These are phyloP conservation scores for Ascochyta rabiei DNA, from an alignment of 2,329 filamentous ascomycete genomes.

Conservation along the genomic window DNA sequence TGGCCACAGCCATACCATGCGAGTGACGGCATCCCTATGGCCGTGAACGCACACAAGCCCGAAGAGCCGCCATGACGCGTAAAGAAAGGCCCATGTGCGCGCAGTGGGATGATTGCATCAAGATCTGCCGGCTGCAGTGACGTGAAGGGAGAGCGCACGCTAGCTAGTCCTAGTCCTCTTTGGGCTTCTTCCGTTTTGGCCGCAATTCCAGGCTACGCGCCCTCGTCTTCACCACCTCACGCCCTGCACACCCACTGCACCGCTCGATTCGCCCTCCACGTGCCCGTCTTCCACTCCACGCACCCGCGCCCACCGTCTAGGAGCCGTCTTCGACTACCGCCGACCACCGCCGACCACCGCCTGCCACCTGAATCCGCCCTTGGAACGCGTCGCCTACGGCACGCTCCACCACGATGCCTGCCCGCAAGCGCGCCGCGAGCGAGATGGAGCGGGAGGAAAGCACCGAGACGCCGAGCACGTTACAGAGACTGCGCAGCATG, in stretches of 20 bases:
- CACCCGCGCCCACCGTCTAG: background rate
- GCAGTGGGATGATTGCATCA: background rate
- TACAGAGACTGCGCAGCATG: conserved; percentile 79
- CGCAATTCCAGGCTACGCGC: conserved; percentile 16
- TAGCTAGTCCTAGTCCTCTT: conserved; percentile 1
- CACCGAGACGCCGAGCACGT: conserved; percentile 49
- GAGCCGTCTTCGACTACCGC: background rate
- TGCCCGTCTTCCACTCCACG: background rate
- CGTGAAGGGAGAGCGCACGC: conserved; percentile 4
- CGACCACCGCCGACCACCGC: background rate
- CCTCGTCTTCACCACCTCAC: conserved; percentile 13
- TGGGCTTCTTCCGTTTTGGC: conserved; percentile 8
- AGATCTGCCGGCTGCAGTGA: conserved; percentile 9
- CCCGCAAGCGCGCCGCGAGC: conserved; percentile 52
- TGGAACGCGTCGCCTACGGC: conserved; percentile 44
- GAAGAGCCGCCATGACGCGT: conserved; percentile 5
- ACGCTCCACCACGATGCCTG: conserved; percentile 42
- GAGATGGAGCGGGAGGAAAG: conserved; percentile 60
- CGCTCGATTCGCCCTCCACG: background rate
- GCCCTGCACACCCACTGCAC: conserved; percentile 9
- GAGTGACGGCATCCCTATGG: background rate
- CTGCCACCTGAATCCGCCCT: conserved; percentile 2
- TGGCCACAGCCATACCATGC: too few relatives aligned
- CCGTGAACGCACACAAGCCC: background rate
- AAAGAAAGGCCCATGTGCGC: conserved; percentile 3